Evolutionary conservation across 2,329 filamentous ascomycete genomes (phyloP), one percentile per base, ranked within the genome.

Genomic region (Fusarium nodosum): DNA sequence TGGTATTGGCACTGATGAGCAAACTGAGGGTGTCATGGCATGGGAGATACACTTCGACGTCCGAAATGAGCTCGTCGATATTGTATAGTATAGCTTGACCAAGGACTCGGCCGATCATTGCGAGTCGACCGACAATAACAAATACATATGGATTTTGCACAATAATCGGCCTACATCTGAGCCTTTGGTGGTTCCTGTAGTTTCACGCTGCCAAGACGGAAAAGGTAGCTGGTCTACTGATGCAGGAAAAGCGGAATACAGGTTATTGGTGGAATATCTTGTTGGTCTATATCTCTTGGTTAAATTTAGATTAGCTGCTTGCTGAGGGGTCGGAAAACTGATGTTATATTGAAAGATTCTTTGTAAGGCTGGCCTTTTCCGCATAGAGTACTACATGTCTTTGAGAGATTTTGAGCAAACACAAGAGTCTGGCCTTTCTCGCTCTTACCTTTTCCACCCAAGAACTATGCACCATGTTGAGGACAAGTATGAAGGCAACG

Each of bases 271-370:
- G 36, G 36, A 39, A 39, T 7, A 39, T 39, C n/a, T 20, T 22
- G n/a, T 15, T 2, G n/a, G 2, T 20, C 7, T n/a, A 15, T 7
- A 39, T 9, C n/a, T 20, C 0, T 39, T 0, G 7, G 4, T 39
- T 8, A 1, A 20, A 13, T 12, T 3, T 1, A 22, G 7, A 5
- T 15, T 39, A 22, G n/a, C 20, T 39, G n/a, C 13, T 39, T 13
- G 36, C 10, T 39, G 4, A 12, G 13, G n/a, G 4, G 7, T 22
- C 36, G 36, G 36, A 39, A 20, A 39, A 39, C n/a, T 39, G 7
- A 22, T 15, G 36, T 12, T n/a, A 15, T 22, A 20, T 15, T 2
- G 4, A 13, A 13, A 20, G 5, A 2, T 8, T 11, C 18, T n/a
- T 4, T 38, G 2, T n/a, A 7, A 38, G 2, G 4, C 11, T 39